Evolutionary conservation across 2,329 filamentous ascomycete species (phyloP).

Genomic region (Stachybotrys chartarum): DNA sequence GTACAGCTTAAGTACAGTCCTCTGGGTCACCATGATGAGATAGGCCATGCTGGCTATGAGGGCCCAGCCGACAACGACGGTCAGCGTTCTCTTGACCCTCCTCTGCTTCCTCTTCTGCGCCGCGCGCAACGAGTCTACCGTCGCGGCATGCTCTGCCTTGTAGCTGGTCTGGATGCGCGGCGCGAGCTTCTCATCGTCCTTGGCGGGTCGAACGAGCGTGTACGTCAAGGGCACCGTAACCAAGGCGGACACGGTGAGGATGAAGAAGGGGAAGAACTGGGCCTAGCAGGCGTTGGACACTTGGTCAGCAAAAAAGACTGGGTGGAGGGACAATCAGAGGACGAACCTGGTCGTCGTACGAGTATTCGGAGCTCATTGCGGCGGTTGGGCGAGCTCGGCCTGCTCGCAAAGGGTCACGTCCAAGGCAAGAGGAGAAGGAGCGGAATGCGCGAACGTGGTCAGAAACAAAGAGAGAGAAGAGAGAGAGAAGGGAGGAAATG

Average conservation of each 20-base stretch:
- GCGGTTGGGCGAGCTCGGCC: conserved; percentile 28
- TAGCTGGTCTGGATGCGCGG: conserved; percentile 77
- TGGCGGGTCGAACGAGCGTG: conserved; percentile 73
- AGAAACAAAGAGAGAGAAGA: conserved; percentile 8
- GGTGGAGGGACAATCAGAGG: not conserved
- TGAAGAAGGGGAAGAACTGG: conserved; percentile 98
- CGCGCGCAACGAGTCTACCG: conserved; percentile 75
- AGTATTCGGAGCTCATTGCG: conserved; percentile 90
- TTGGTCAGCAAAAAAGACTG: not conserved
- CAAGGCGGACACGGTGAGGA: conserved; percentile 81
- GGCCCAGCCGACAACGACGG: conserved; percentile 70
- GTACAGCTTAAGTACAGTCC: conserved; percentile 71
- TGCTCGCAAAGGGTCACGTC: conserved; percentile 11
- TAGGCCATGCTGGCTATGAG: conserved; percentile 89
- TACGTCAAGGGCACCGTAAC: conserved; percentile 89
- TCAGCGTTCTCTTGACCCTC: conserved; percentile 74
- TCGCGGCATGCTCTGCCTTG: conserved; percentile 72
- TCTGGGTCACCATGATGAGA: conserved; percentile 73
- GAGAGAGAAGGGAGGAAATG: conserved; percentile 4
- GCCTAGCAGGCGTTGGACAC: conserved; percentile 36
- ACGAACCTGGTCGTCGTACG: conserved; percentile 84
- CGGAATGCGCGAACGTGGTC: not conserved
- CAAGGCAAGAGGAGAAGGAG: not conserved
- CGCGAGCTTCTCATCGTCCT: conserved; percentile 69
- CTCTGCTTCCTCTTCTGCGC: conserved; percentile 87